Evolutionary conservation across 805 yeast genomes (phyloP).

Genomic region (Ogataea zsoltii): DNA sequence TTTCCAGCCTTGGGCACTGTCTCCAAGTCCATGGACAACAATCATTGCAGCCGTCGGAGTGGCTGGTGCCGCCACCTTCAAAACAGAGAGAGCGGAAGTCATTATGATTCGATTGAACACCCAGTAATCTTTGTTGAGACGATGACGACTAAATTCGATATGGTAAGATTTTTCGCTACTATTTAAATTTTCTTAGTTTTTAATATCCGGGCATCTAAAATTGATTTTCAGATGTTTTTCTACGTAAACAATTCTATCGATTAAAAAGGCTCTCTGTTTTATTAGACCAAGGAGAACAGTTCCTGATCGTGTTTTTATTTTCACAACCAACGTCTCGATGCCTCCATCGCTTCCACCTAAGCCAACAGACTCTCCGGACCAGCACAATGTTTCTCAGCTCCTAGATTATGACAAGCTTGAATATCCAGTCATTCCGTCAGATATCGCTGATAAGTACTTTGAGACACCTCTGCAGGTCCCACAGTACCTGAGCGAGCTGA

Average conservation of each 20-base stretch:
- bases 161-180: not conserved
- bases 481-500: slow-evolving; percentile 25
- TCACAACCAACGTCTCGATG: no score
- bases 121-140: no score
- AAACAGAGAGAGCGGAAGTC: slow-evolving; percentile 26
- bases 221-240: no score
- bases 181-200: not conserved
- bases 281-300: no score
- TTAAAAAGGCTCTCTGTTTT: no score
- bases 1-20: slow-evolving; percentile 86
- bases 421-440: slow-evolving; percentile 27
- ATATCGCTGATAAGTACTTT: slow-evolving; percentile 9
- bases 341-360: slow-evolving; percentile 12
- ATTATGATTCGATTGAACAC: not conserved
- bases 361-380: not conserved
- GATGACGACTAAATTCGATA: no score
- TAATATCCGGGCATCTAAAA: not conserved
- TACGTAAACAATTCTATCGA: no score
- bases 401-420: slow-evolving; percentile 22
- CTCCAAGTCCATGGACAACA: slow-evolving; percentile 89
- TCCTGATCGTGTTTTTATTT: no score
- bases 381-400: slow-evolving; percentile 5
- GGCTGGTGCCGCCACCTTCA: slow-evolving; percentile 40
- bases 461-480: slow-evolving; percentile 19
- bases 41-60: slow-evolving; percentile 66